Percentiles rank a stretch among this genome's conserved stretches.
Conservation (phyloP, 192 early-diverging fungal species). For the Backusella australiensis region DNA sequence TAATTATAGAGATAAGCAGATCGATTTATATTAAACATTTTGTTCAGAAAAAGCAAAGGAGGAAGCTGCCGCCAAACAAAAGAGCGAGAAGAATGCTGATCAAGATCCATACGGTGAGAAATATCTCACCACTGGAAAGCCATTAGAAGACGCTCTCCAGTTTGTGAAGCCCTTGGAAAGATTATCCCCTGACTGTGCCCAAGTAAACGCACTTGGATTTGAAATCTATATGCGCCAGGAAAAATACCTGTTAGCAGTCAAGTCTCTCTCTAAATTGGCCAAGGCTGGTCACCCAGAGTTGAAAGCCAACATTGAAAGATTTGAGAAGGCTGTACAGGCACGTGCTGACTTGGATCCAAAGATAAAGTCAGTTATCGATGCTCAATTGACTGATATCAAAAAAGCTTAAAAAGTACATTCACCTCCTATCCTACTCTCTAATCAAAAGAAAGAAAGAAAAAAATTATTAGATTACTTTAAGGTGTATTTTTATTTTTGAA, state of each 20-base stretch:
- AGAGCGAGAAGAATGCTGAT: slow-evolving; percentile 50
- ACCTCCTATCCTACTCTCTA: neutral
- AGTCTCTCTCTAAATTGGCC: slow-evolving; percentile 50
- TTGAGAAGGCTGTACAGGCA: slow-evolving; percentile 41
- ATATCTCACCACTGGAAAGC: slow-evolving; percentile 55
- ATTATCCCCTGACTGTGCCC: slow-evolving; percentile 50
- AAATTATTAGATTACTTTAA: neutral
- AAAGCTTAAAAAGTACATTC: slow-evolving; percentile 3
- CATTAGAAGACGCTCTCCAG: slow-evolving; percentile 72
- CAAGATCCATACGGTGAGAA: slow-evolving; percentile 74
- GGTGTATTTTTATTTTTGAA: slow-evolving; percentile 7
- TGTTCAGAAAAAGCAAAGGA: slow-evolving; percentile 34
- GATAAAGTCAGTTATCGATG: slow-evolving; percentile 8
- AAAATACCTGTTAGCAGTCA: slow-evolving; percentile 67
- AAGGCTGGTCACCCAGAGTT: slow-evolving; percentile 36
- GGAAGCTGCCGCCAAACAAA: slow-evolving; percentile 43
- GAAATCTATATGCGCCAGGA: slow-evolving; percentile 68
- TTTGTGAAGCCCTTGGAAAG: slow-evolving; percentile 73
- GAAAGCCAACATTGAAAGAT: slow-evolving; percentile 46
- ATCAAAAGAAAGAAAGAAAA: slow-evolving; percentile 1
- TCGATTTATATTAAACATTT: neutral
- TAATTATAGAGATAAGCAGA: neutral
- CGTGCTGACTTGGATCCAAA: slow-evolving; percentile 3
- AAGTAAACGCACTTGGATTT: slow-evolving; percentile 62
- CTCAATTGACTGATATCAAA: slow-evolving; percentile 1